Base-by-base conservation (phyloP, 768 basidiomycete species). In the Amanita rubescens region DNA sequence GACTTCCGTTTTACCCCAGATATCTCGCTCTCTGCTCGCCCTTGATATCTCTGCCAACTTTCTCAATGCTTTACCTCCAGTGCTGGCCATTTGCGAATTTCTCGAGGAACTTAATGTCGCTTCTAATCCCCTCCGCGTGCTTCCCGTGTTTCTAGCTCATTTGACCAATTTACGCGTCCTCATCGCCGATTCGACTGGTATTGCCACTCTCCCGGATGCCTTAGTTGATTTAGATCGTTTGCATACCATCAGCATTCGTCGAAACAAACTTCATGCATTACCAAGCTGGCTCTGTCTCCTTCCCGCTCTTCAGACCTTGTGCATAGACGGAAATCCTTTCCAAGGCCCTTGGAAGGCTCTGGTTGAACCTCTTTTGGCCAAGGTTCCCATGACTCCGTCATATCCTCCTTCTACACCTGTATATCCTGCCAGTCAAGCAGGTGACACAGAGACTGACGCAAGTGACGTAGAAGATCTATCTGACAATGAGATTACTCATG, bases 291-390 rank as follows among this genome's bases (percentile, higher is more conserved):
- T 99, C 43, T 92, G 91, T 66, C 79, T 91, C 25, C 76, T 99
- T n/a, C 79, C 84, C 17, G 77, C 78, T 27, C 74, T 99, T 44
- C 91, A 95, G 67, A 87, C 85, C 1, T 72, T 99, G 3, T 87
- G 86, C 59, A 82, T 99, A n/a, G 95, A 98, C 58, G 87, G 85
- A 15, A 99, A 99, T 66, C 93, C 94, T 7, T 97, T 99, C 69
- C 89, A 90, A 60, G 90, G 89, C 7, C 90, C 91, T 1, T 96
- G 94, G 91, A 84, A 86, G 63, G 84, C 89, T 30, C 75, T 99
- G 50, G 84, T 96, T 22, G 88, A 87, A 54, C 92, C 94, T 0
- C 74, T 97, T 45, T 73, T 94, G 8, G 76, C 83, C 49, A 82
- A 82, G 63, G 65, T 71, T 20, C 79, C 83, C 22, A 68, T 75